Conservation (phyloP, 306 rosid genomes). For the Pyrus bretschneideri region DNA sequence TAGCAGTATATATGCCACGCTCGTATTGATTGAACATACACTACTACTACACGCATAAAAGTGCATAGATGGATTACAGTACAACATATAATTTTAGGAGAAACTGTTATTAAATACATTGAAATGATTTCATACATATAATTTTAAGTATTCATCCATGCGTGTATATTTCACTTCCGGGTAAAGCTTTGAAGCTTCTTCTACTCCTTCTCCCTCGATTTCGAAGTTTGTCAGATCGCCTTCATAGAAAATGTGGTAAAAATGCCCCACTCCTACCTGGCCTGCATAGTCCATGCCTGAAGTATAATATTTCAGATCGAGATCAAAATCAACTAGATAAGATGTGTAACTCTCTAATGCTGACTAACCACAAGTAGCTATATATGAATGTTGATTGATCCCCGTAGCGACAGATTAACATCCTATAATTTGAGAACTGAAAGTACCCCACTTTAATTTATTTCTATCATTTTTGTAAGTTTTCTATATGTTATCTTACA, state of each 20-base stretch:
- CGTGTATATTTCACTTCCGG: conserved; percentile 40
- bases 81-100: too few relatives aligned
- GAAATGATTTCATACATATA: background rate
- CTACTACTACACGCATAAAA: too few relatives aligned
- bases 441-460: background rate
- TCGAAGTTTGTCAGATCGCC: conserved; percentile 56
- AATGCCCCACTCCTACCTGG: conserved; percentile 53
- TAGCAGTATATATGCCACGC: too few relatives aligned
- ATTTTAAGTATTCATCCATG: conserved; percentile 24
- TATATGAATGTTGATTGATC: background rate
- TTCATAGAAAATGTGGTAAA: conserved; percentile 58
- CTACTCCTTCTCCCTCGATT: conserved; percentile 32
- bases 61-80: too few relatives aligned
- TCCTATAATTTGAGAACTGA: background rate
- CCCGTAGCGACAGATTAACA: too few relatives aligned
- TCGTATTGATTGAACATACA: too few relatives aligned
- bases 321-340: background rate
- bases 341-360: background rate
- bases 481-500: too few relatives aligned
- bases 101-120: background rate
- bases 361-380: background rate
- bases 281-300: conserved; percentile 31
- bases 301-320: background rate
- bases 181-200: conserved; percentile 53
- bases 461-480: too few relatives aligned